Base-by-base conservation (phyloP, 140 eudicot species). In the Anethum foeniculum region DNA sequence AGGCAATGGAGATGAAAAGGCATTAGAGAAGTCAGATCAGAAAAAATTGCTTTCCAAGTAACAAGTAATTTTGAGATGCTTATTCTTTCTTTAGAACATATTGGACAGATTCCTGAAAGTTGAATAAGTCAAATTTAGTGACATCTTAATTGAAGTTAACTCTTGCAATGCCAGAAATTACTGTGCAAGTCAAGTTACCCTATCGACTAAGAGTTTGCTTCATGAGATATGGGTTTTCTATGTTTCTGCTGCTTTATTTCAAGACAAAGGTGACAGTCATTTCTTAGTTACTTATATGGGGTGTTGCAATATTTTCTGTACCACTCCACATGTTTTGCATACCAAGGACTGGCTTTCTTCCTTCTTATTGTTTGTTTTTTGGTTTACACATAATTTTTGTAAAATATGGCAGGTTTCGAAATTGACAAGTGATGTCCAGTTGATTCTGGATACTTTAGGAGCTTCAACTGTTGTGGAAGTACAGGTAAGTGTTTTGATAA, bases 381-480 rank as follows among this genome's bases (percentile, higher is more conserved):
- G 54, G 36, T 41, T 44, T n/a, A n/a, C 23, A n/a, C 19, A 74
- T 43, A 12, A 15, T 74, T 47, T 47, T 47, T 47, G 6, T 47
- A 5, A 44, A 52, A n/a, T 44, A 14, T 43, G 79, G 12, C 79
- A 75, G 79, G 79, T 75, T 47, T 75, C 19, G 43, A 46, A 47
- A 6, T 47, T 75, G 62, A 46, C 79, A 15, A 75, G 23, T 5
- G 52, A 75, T n/a, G 43, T 75, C 25, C 79, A 75, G 39, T 27
- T 75, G 25, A 75, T 75, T 75, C 36, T 75, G 79, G 79, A 75
- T 75, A 47, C 79, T 21, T 14, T 75, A 64, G 79, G 79, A 47
- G 79, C 79, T 27, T 75, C 79, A 47, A 75, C 79, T 13, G 64
- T 75, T 27, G 79, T 75, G 43, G 79, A 75, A 75, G 79, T 75